These are phyloP conservation scores for Moniliophthora roreri DNA, from an alignment of 1,284 basidiomycete species.

Conservation along the genomic window DNA sequence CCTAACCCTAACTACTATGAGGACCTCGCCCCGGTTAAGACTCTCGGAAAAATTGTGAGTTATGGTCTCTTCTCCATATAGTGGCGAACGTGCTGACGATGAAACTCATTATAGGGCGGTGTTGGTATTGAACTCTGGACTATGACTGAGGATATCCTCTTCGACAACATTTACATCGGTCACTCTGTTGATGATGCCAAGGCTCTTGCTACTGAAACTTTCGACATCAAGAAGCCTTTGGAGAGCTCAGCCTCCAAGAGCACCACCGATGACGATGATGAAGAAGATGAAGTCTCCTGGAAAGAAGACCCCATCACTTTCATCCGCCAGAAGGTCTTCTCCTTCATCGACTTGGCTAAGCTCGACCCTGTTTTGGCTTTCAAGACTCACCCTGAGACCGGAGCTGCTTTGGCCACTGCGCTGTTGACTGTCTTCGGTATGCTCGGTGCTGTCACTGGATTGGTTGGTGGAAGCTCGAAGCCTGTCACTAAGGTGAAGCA, in stretches of 20 bases:
- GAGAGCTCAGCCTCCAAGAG: conserved; percentile 58
- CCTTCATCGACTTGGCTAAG: conserved; percentile 74
- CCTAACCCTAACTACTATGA: conserved; percentile 92
- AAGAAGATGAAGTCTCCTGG: conserved; percentile 57
- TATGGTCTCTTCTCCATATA: not conserved
- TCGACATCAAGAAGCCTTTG: conserved; percentile 76
- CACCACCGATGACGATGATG: conserved; percentile 52
- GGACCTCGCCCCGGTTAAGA: conserved; percentile 83
- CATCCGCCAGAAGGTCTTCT: conserved; percentile 72
- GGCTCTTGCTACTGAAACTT: conserved; percentile 80
- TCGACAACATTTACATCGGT: conserved; percentile 93
- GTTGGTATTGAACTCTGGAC: conserved; percentile 98
- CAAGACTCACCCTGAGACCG: conserved; percentile 84
- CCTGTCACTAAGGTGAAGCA: conserved; percentile 59
- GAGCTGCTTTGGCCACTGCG: conserved; percentile 70
- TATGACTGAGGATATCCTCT: conserved; percentile 97
- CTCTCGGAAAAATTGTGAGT: conserved; percentile 79
- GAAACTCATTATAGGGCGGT: conserved; percentile 58
- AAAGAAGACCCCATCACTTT: conserved; percentile 76
- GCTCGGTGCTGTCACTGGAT: conserved; percentile 76
- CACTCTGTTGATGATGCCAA: conserved; percentile 85
- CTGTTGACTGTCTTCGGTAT: conserved; percentile 82
- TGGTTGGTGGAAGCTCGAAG: conserved; percentile 72
- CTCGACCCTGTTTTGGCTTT: conserved; percentile 74
- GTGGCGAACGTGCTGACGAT: not conserved